Base-by-base conservation (phyloP, 2,329 filamentous ascomycete genomes). In the Diaporthe sp. region DNA sequence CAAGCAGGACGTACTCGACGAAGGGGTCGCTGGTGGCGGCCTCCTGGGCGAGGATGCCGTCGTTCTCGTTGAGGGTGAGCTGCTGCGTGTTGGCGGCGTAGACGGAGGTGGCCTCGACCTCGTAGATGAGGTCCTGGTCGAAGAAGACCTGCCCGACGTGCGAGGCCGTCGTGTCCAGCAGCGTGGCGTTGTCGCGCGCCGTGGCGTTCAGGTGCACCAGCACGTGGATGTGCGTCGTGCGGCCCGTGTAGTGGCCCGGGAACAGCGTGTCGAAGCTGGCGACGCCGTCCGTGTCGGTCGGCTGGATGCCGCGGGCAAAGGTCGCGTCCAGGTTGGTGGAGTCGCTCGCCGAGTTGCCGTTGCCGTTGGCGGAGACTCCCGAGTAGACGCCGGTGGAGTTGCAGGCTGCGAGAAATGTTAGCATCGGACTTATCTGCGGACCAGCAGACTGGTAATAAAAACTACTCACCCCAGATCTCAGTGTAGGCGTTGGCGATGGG, bases 131-230 rank as follows among this genome's bases (percentile, higher is more conserved):
- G 77, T 86, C 85, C 80, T 92, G 88, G 81, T 93, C 90, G 81
- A 92, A 91, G 86, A 91, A 93, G 70, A 92, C 80, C 81, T 94
- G 92, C 25, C 92, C 91, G 53, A 93, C 86, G 83, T 93, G 91
- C 10, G 88, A 87, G 75, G 90, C 86, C 70, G 83, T 85, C 22
- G 86, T 85, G 76, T 86, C 88, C 55, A 83, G 82, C 77, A 90
- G 89, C 72, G 88, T 89, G 80, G 88, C 79, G 80, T 88, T 88
- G 28, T 80, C 60, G 51, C 80, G 77, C 37, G 81, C 75, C 1
- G 82, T 84, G 20, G 83, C 85, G 76, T 84, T 82, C 49, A 82
- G 75, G 80, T 90, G 87, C 3, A 86, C 85, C 72, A 88, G 81
- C 65, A 89, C 80, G 79, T 90, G 88, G 65, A 88, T 88, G 81